A percentile compares a stretch with the other conserved stretches of the same genome.
phyloP scores from a whole-genome alignment of 2,329 filamentous ascomycete species.

The Sporothrix pseudoabietina region DNA sequence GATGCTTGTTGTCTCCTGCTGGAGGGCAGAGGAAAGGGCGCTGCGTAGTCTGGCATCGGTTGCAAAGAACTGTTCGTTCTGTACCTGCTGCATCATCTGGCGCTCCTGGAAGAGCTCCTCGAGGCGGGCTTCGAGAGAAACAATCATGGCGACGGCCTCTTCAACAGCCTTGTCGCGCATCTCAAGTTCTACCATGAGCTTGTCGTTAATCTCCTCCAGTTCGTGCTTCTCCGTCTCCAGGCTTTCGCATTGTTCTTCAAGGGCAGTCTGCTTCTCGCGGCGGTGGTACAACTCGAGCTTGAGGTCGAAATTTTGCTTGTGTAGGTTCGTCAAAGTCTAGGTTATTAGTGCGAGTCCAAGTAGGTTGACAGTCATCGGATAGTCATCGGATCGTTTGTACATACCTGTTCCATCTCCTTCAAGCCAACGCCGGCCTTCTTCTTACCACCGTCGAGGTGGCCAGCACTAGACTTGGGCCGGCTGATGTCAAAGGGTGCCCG shows the following conservation, averaged over 20 bases:
- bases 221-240: conserved; percentile 62
- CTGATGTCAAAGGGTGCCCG: conserved; percentile 43
- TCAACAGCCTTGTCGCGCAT: conserved; percentile 70
- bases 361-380: background rate
- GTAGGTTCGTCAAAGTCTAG: conserved; percentile 66
- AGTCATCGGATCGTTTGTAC: conserved; percentile 30
- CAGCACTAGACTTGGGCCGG: conserved; percentile 50
- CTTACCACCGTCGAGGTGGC: conserved; percentile 44
- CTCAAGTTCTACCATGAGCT: conserved; percentile 62
- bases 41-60: conserved; percentile 38
- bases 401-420: conserved; percentile 69
- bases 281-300: conserved; percentile 73
- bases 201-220: conserved; percentile 59
- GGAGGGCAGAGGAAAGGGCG: conserved; percentile 34
- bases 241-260: conserved; percentile 53
- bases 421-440: conserved; percentile 61
- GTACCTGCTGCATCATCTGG: conserved; percentile 55
- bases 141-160: conserved; percentile 71
- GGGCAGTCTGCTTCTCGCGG: conserved; percentile 61
- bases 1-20: conserved; percentile 18
- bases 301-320: conserved; percentile 77
- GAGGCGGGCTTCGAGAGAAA: conserved; percentile 62
- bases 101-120: conserved; percentile 58
- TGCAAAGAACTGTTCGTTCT: conserved; percentile 42
- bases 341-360: background rate